Conservation (phyloP, 345 rosid genomes). For the Salix arbutifolia region DNA sequence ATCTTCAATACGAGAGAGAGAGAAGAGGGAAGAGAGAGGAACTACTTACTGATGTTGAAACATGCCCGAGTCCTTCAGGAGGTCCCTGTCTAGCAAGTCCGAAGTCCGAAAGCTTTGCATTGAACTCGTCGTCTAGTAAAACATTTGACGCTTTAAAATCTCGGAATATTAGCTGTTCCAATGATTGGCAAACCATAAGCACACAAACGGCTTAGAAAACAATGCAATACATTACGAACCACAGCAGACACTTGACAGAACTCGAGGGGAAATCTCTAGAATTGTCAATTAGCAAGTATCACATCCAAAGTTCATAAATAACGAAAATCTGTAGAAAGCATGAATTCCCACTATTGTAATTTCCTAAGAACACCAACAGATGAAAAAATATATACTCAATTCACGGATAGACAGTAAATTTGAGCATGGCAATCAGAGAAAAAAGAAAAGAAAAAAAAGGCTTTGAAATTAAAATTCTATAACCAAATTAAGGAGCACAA, state of each 20-base stretch:
- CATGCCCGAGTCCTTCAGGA: constrained; percentile 76
- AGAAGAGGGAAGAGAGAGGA: neutral
- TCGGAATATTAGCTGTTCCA: constrained; percentile 72
- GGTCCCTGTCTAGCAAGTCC: constrained; percentile 97
- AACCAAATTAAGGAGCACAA: neutral
- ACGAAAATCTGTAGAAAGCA: neutral
- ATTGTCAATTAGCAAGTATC: neutral
- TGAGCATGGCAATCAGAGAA: neutral
- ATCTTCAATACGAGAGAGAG: neutral
- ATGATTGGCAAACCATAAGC: constrained; percentile 12
- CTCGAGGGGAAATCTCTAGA: neutral
- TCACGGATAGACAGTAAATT: neutral
- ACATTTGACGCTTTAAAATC: constrained; percentile 90
- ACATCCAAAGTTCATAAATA: neutral
- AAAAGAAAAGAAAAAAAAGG: neutral
- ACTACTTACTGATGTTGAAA: constrained; percentile 77
- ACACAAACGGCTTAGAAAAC: neutral
- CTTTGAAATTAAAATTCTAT: neutral
- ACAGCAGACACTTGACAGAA: neutral
- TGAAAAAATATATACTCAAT: neutral
- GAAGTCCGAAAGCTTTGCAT: constrained; percentile 92
- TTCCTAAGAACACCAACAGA: neutral
- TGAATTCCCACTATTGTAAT: neutral
- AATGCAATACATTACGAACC: neutral
- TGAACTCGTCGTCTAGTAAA: constrained; percentile 75